Evolutionary conservation across 495 filamentous ascomycete species (phyloP), one percentile per base, ranked within the genome.

Genomic region (Neurospora sp.): DNA sequence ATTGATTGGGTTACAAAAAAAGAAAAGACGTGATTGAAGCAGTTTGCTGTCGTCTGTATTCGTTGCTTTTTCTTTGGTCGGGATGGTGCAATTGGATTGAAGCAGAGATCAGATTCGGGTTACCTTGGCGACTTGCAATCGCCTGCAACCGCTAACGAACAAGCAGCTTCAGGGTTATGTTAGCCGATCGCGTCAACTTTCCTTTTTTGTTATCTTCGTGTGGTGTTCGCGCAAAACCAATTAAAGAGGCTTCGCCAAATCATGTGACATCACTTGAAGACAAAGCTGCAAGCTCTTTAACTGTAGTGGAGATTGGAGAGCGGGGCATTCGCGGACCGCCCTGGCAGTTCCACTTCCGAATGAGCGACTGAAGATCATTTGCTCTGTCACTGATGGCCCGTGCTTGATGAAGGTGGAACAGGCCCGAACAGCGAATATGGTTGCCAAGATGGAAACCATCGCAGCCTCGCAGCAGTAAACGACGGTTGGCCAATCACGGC

Each of bases 211-310:
- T 9, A 14, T 0, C 54, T 62, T 66, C 31, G 27, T 20, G 71
- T 35, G 23, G 41, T 60, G 54, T 72, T 69, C 18, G 71, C 42
- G 71, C 39, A 70, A 72, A 76, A 72, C 71, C 75, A 75, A 76
- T 80, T 77, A 76, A 77, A 77, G 7, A 14, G 4, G 69, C 14
- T 16, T 27, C 79, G 75, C 80, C 78, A 41, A 41, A 70, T 82
- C 80, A 82, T 71, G 54, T 81, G 80, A 77, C 44, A 38, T 27
- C 0, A 39, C 27, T 20, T 70, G 10, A 54, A 54, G 20, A 54
- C 3, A 1, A 40, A 66, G 35, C 35, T 37, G 71, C 71, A 44
- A 70, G 39, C 39, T 70, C 35, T 66, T 35, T 4, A 66, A 35
- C 5, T 62, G 1, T 0, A 14, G 49, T 60, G 49, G 49, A 60